Evolutionary conservation across 768 basidiomycete genomes (phyloP).

Genomic region (Pilatotrama ljubarskyi): DNA sequence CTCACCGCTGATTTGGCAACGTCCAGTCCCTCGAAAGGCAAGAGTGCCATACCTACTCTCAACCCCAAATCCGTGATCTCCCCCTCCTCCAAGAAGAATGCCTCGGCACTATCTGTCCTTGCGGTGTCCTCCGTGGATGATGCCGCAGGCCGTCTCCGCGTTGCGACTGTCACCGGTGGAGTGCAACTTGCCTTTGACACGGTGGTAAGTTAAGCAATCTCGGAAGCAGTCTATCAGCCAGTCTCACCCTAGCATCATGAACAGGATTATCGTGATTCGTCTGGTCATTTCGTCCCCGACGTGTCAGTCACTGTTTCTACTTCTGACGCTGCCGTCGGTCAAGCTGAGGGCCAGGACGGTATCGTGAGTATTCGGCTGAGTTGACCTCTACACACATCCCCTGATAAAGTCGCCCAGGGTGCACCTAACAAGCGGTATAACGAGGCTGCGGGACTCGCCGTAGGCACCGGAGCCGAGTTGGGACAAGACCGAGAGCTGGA

Average conservation of each 20-base stretch:
- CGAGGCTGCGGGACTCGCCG: constrained; percentile 59
- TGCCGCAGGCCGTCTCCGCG: constrained; percentile 44
- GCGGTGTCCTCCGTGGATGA: constrained; percentile 47
- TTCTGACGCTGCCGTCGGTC: constrained; percentile 36
- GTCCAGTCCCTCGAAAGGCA: constrained; percentile 40
- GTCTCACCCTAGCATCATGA: constrained; percentile 1
- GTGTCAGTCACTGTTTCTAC: constrained; percentile 35
- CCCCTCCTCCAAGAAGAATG: constrained; percentile 40
- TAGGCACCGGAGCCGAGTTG: constrained; percentile 65
- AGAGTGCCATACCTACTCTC: constrained; percentile 50
- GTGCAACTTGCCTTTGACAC: constrained; percentile 59
- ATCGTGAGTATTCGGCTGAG: neutral
- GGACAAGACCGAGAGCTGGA: constrained; percentile 57
- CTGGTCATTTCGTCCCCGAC: constrained; percentile 53
- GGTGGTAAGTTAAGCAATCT: constrained; percentile 45
- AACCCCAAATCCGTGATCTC: constrained; percentile 52
- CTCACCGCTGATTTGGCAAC: constrained; percentile 48
- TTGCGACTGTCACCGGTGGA: constrained; percentile 57
- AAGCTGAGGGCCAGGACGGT: constrained; percentile 19
- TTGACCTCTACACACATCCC: neutral
- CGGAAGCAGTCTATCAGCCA: neutral
- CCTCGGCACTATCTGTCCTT: constrained; percentile 41
- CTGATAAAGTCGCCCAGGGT: constrained; percentile 31
- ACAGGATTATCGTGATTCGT: constrained; percentile 58
- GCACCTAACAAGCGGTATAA: constrained; percentile 64